Base-by-base conservation (phyloP, 345 rosid genomes). In the Salix viminalis region DNA sequence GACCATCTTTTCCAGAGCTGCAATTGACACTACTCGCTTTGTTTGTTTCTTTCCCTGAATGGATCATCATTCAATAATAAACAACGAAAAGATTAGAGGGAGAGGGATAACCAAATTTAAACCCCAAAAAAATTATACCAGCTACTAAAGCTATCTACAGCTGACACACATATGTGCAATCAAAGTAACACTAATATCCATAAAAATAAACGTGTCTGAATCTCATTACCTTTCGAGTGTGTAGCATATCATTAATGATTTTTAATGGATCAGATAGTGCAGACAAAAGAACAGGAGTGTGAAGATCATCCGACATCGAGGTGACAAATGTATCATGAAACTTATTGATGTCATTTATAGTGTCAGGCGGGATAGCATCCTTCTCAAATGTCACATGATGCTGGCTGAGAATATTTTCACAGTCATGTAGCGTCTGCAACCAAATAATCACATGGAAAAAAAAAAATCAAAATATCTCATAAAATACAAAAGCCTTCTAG, bases 271-370 rank as follows among this genome's bases (percentile, higher is more conserved):
- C 98, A 58, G 99, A 93, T 74, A 96, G 69, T 65, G 94, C 94
- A 75, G 98, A 94, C 83, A 96, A 84, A 71, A 94, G 83, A 64
- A 84, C 93, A 0, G 98, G 89, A 21, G 94, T 92, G 75, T 77
- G 96, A 75, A 96, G 94, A 90, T 96, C 97, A 93, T 96, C 97
- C 7, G 90, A 91, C 98, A 96, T 93, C 5, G 97, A 92, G 72
- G 88, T 86, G 75, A 87, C 56, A 65, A 88, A 89, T 46, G 87
- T 88, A 74, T 86, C 79, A 52, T 75, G 80, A 83, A 96, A 91
- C 78, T 86, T 86, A 52, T 73, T 81, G 69, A 91, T 83, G 77
- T 73, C 56, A 61, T 82, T 77, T 71, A 83, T 37, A 46, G 82
- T 89, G 66, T 91, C 91, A 9, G 85, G 76, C 4, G 92, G 90